phyloP scores from a whole-genome alignment of 108 stramenopile genomes.

The Seminavis robusta region DNA sequence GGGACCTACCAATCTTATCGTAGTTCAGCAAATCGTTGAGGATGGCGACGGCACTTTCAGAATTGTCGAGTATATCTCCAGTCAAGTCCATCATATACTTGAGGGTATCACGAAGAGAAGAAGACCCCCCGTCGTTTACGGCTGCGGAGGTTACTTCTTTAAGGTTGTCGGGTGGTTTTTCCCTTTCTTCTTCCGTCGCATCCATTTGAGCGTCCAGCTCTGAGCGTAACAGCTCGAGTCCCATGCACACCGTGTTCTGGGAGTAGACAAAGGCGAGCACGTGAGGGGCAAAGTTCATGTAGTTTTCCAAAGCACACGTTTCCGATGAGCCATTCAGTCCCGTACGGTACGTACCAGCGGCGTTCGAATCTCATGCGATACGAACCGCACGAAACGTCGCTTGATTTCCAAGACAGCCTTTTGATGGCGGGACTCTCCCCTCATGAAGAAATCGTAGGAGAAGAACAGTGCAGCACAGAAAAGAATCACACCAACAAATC shows the following conservation, averaged over 20 bases:
- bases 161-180: neutral
- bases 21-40: conserved; percentile 41
- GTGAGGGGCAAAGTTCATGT: too few relatives aligned
- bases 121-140: too few relatives aligned
- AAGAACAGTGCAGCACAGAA: conserved; percentile 26
- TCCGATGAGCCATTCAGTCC: too few relatives aligned
- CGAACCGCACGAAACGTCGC: conserved; percentile 35
- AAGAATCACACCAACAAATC: conserved; percentile 22
- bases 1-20: too few relatives aligned
- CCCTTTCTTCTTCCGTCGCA: neutral
- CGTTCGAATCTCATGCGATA: conserved; percentile 47
- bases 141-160: too few relatives aligned
- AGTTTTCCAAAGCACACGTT: too few relatives aligned
- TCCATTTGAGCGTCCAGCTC: conserved; percentile 14
- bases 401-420: conserved; percentile 26
- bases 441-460: conserved; percentile 39
- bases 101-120: too few relatives aligned
- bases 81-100: too few relatives aligned
- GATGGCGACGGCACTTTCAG: conserved; percentile 19
- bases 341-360: too few relatives aligned
- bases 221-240: conserved; percentile 27
- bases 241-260: conserved; percentile 48
- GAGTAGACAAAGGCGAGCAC: too few relatives aligned
- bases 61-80: conserved; percentile 21
- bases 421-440: conserved; percentile 19